phyloP scores from a whole-genome alignment of 805 yeast genomes.

The Starmerella bacillaris region DNA sequence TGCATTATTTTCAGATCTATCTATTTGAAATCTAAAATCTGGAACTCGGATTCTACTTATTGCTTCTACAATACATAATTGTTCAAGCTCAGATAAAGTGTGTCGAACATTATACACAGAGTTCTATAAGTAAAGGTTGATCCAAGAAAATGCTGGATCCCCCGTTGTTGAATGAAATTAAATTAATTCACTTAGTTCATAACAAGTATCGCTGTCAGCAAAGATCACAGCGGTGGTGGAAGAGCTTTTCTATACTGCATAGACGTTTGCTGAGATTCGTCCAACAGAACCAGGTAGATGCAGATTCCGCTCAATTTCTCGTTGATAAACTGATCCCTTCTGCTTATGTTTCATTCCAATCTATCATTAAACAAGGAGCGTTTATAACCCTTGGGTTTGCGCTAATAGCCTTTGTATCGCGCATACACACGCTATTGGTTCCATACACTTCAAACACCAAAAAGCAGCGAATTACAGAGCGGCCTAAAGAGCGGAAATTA shows the following conservation, averaged over 20 bases:
- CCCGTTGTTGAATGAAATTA: constrained; percentile 33
- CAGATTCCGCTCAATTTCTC: constrained; percentile 19
- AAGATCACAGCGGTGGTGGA: constrained; percentile 60
- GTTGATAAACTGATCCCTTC: constrained; percentile 26
- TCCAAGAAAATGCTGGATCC: no score
- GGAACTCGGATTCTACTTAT: no score
- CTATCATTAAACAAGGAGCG: constrained; percentile 57
- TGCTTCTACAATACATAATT: no score
- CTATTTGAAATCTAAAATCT: no score
- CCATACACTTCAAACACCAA: constrained; percentile 3
- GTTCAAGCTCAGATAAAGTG: no score
- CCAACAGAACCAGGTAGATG: constrained; percentile 4
- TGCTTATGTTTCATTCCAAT: constrained; percentile 45
- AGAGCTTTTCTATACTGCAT: constrained; percentile 41
- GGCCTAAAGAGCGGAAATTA: not conserved
- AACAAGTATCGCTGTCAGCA: constrained; percentile 69
- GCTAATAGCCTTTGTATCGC: constrained; percentile 38
- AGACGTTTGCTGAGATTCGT: constrained; percentile 25
- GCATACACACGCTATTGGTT: constrained; percentile 23
- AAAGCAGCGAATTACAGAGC: no score
- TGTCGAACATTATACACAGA: no score
- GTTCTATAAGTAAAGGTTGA: no score
- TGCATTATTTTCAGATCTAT: no score
- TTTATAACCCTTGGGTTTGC: constrained; percentile 58
- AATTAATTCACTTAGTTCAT: constrained; percentile 42